A percentile compares a stretch with the other conserved stretches of the same genome.
Evolutionary conservation across 192 early-diverging fungal genomes (phyloP).

Genomic region (Spinellus fusiger): DNA sequence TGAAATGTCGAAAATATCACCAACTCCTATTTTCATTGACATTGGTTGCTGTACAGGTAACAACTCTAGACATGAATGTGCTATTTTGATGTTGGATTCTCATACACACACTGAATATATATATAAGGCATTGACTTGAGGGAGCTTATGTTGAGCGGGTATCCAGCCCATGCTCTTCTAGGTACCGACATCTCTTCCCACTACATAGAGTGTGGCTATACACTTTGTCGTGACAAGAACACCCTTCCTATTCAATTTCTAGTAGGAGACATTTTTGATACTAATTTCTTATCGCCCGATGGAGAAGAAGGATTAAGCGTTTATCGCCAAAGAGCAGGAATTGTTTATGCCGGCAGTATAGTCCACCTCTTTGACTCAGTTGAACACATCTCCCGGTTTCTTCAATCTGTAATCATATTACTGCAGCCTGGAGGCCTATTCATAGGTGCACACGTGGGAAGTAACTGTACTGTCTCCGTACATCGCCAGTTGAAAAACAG

Average conservation of each 20-base stretch:
- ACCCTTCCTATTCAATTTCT: conserved; percentile 11
- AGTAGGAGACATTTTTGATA: conserved; percentile 15
- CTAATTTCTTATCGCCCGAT: conserved; percentile 1
- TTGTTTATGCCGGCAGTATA: conserved; percentile 20
- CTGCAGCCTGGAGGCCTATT: neutral
- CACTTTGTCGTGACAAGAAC: conserved; percentile 10
- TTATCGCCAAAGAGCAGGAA: neutral
- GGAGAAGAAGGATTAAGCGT: neutral
- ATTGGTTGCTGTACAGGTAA: conserved; percentile 29
- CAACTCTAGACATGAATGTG: neutral
- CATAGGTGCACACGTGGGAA: neutral
- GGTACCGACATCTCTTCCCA: conserved; percentile 13
- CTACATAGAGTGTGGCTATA: conserved; percentile 21
- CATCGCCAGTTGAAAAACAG: neutral
- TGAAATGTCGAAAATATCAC: conserved; percentile 2
- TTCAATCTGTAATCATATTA: neutral
- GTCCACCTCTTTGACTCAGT: conserved; percentile 15
- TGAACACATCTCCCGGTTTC: neutral
- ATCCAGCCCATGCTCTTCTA: conserved; percentile 10
- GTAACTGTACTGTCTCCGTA: neutral
- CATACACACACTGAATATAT: neutral
- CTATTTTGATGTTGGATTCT: neutral
- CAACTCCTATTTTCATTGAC: conserved; percentile 17
- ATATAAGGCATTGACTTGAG: conserved; percentile 20
- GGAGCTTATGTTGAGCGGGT: conserved; percentile 20